These are phyloP conservation scores for Sugiyamaella sp. DNA, from an alignment of 1,139 yeast species.

Conservation along the genomic window DNA sequence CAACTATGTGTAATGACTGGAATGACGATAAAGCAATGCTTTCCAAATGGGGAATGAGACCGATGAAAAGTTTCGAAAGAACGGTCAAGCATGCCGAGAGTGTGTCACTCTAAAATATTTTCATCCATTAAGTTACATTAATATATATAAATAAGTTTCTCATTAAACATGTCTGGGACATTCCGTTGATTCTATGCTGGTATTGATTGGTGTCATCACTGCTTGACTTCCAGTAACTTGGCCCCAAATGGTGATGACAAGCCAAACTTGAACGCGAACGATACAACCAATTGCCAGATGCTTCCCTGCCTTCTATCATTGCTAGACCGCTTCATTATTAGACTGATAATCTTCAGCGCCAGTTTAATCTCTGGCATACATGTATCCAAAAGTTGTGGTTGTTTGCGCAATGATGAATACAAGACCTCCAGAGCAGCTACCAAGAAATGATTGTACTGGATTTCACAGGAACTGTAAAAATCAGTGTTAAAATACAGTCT, in stretches of 20 bases:
- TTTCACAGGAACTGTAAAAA: constrained; percentile 32
- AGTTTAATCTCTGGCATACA: constrained; percentile 28
- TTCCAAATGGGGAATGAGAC: constrained; percentile 68
- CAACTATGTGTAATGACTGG: constrained; percentile 86
- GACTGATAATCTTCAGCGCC: constrained; percentile 28
- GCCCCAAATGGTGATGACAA: constrained; percentile 23
- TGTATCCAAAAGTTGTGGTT: constrained; percentile 24
- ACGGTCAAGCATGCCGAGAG: constrained; percentile 11
- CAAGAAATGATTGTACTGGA: constrained; percentile 36
- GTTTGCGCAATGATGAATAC: constrained; percentile 31
- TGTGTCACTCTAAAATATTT: background rate
- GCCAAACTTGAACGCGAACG: constrained; percentile 31
- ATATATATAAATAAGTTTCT: constrained; percentile 13
- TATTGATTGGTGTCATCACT: background rate
- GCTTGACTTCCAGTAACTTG: constrained; percentile 6
- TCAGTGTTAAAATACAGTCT: constrained; percentile 32
- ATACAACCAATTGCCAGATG: constrained; percentile 30
- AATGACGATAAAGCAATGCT: constrained; percentile 75
- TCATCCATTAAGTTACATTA: background rate
- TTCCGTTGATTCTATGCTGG: background rate
- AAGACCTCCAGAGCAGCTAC: constrained; percentile 36
- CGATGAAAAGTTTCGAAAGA: constrained; percentile 59
- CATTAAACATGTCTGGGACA: background rate
- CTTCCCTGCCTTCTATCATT: constrained; percentile 26
- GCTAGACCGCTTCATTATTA: constrained; percentile 23